Percentiles rank a stretch among this genome's conserved stretches.
phyloP scores from a whole-genome alignment of 2,329 filamentous ascomycete species.

The Spiromastix sp. region DNA sequence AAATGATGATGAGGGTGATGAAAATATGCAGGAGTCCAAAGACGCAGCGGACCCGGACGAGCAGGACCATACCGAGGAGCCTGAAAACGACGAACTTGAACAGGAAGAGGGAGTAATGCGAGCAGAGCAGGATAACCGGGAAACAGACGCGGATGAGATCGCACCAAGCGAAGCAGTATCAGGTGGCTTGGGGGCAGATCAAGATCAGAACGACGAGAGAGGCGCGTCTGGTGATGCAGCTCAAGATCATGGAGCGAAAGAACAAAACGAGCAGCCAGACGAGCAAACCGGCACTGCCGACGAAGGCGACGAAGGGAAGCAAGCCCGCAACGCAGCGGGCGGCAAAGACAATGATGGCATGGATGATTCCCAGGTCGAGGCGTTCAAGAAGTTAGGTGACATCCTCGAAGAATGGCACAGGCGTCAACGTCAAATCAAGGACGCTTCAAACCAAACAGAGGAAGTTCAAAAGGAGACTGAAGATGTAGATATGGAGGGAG shows the following conservation, averaged over 20 bases:
- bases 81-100: conserved; percentile 31
- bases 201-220: conserved; percentile 33
- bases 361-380: conserved; percentile 45
- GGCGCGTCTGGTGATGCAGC: conserved; percentile 37
- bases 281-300: conserved; percentile 33
- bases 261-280: conserved; percentile 37
- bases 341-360: conserved; percentile 25
- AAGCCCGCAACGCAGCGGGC: conserved; percentile 18
- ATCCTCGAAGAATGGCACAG: conserved; percentile 87
- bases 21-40: conserved; percentile 29
- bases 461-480: conserved; percentile 43
- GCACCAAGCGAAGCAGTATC: conserved; percentile 32
- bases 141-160: conserved; percentile 45
- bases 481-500: conserved; percentile 62
- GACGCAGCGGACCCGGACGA: conserved; percentile 32
- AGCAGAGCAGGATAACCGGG: conserved; percentile 38
- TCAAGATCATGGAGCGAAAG: conserved; percentile 32
- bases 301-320: conserved; percentile 21
- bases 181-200: conserved; percentile 27
- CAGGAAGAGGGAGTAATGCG: conserved; percentile 41
- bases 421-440: conserved; percentile 71
- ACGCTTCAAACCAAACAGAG: conserved; percentile 45
- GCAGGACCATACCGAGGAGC: conserved; percentile 30
- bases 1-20: conserved; percentile 27
- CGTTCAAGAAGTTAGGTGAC: conserved; percentile 92